Base-by-base conservation (phyloP, 371 early-diverging fungal genomes). In the Mucor lusitanicus region DNA sequence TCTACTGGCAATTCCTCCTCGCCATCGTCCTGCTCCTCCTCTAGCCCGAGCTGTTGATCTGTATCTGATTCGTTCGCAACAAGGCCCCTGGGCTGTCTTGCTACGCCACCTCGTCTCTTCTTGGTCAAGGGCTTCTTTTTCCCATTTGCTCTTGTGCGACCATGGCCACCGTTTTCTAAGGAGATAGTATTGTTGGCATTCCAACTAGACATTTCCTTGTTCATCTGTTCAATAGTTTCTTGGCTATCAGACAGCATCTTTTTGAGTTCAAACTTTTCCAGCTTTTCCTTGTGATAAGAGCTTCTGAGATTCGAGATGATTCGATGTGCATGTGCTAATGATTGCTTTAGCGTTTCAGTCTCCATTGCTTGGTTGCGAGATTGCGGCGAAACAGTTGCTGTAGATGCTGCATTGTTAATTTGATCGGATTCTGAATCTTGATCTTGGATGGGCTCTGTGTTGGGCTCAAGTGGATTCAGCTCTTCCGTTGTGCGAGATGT, bases 161-260 rank as follows among this genome's bases (percentile, higher is more conserved):
- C 27, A 7, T 39, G 44, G 42, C 37, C 25, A 33, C 61, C 42
- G 32, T 30, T 56, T 30, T 39, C 37, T 35, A 53, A 28, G 32
- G 63, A 32, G 50, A 70, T 39, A 7, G 57, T 17, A 58, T 61
- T 61, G n/a, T 46, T 67, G 8, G 46, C 19, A 56, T 67, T 71
- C 65, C 42, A 54, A 59, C 55, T 64, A 62, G 61, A 4, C 66
- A 73, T 60, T 44, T 89, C 88, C 50, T 85, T 77, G 11, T 84
- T 80, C 65, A 88, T 50, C n/a, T 78, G 80, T 58, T 88, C 88
- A 66, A 89, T 88, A 7, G 78, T 85, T 57, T 89, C 89, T 67
- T 89, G 87, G 32, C 86, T 84, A 42, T 89, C 88, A 0, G 87
- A 84, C 12, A 89, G 68, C 74, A 87, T 76, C 68, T 89, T 89